Conservation (phyloP, 2,329 filamentous ascomycete species). For the Fusarium ramigenum region DNA sequence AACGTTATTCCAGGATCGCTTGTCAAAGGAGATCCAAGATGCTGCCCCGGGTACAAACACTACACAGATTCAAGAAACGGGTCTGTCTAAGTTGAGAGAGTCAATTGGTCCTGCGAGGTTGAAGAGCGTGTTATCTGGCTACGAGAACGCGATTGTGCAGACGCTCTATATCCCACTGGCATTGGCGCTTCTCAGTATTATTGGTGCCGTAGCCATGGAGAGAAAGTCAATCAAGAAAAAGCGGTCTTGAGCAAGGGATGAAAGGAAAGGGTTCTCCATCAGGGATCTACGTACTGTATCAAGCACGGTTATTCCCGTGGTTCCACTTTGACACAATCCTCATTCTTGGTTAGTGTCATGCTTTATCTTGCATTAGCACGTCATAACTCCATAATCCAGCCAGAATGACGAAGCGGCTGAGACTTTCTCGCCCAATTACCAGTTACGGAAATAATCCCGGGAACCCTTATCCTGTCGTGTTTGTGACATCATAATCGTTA, state of each 20-base stretch:
- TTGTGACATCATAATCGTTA: background rate
- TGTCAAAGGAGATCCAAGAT: conserved; percentile 23
- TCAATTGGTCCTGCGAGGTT: conserved; percentile 18
- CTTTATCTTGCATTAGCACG: background rate
- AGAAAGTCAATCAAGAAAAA: conserved; percentile 39
- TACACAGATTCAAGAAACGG: conserved; percentile 10
- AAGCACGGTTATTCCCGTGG: background rate
- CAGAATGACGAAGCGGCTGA: background rate
- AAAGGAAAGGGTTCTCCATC: fast-evolving
- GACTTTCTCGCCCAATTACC: background rate
- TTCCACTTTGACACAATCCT: background rate
- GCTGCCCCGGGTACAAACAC: conserved; percentile 17
- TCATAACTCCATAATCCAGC: background rate
- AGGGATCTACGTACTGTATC: fast-evolving
- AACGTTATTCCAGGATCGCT: conserved; percentile 36
- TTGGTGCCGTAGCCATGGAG: conserved; percentile 37
- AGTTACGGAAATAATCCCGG: fast-evolving
- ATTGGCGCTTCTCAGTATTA: conserved; percentile 25
- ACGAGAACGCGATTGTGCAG: conserved; percentile 37
- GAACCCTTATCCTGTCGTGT: fast-evolving
- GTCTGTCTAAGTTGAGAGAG: conserved; percentile 27
- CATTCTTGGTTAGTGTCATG: background rate
- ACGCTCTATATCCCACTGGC: conserved; percentile 37
- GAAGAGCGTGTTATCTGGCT: conserved; percentile 25
- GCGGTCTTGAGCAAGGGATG: background rate